Evolutionary conservation across 306 rosid genomes (phyloP).

Genomic region (Acacia crassicarpa): DNA sequence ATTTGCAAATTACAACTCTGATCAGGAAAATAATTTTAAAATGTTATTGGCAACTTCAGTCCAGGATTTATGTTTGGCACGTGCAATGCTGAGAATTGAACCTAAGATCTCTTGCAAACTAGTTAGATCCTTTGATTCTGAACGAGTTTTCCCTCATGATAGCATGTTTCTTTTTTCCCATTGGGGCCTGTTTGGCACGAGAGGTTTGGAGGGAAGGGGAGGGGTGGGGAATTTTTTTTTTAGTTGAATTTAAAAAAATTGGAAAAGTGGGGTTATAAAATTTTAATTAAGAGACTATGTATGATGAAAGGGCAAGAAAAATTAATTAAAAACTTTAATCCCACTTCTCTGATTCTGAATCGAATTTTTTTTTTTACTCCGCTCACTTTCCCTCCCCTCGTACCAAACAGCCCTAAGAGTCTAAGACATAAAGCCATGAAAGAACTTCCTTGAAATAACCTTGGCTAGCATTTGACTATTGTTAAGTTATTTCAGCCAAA

Average conservation of each 20-base stretch:
- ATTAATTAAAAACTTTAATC: no score
- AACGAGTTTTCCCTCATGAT: background rate
- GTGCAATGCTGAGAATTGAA: background rate
- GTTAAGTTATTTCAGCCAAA: background rate
- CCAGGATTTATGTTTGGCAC: background rate
- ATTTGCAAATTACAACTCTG: background rate
- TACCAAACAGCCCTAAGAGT: background rate
- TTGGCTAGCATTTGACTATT: background rate
- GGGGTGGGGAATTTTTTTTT: no score
- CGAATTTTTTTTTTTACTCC: no score
- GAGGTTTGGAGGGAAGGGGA: no score
- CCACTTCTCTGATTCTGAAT: no score
- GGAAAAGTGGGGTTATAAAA: no score
- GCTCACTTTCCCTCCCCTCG: no score
- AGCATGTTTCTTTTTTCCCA: background rate
- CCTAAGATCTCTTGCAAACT: background rate
- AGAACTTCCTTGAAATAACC: background rate
- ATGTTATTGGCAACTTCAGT: conserved; percentile 8
- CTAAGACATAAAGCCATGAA: background rate
- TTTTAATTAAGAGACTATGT: no score
- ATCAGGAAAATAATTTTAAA: background rate
- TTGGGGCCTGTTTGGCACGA: background rate
- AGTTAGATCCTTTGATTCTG: background rate
- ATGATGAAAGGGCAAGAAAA: no score
- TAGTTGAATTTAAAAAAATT: no score